A percentile compares a stretch with the other conserved stretches of the same genome.
These are phyloP conservation scores for Sphaceloma murrayae DNA, from an alignment of 2,329 filamentous ascomycete genomes.

Conservation along the genomic window DNA sequence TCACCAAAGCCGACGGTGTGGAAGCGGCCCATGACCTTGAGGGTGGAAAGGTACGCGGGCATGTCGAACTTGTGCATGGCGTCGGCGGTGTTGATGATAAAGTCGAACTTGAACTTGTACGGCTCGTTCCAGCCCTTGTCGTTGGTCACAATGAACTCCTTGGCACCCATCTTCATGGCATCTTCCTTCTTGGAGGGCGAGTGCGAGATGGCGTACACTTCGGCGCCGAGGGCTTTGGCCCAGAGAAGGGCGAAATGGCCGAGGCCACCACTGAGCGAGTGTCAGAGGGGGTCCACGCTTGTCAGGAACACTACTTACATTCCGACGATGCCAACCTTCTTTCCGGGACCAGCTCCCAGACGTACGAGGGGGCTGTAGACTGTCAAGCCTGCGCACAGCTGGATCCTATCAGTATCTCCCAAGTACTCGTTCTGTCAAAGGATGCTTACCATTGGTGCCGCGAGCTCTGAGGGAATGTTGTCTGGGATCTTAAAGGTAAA, in stretches of 20 bases:
- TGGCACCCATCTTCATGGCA: constrained; percentile 49
- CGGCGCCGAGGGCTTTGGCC: constrained; percentile 47
- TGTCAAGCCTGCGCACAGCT: constrained; percentile 71
- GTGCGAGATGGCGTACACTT: constrained; percentile 54
- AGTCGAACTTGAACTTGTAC: constrained; percentile 55
- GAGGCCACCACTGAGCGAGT: constrained; percentile 35
- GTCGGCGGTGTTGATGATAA: constrained; percentile 67
- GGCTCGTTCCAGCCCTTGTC: constrained; percentile 50
- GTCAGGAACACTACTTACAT: constrained; percentile 35
- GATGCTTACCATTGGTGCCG: constrained; percentile 46
- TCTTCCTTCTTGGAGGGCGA: constrained; percentile 51
- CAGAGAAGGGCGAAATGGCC: constrained; percentile 43
- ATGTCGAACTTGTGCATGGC: constrained; percentile 60
- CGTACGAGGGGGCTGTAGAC: constrained; percentile 68
- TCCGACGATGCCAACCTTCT: constrained; percentile 68
- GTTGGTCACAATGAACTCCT: constrained; percentile 49
- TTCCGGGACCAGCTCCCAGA: constrained; percentile 65
- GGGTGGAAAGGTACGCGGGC: constrained; percentile 61
- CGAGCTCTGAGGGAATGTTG: constrained; percentile 48
- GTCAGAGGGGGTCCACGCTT: not conserved
- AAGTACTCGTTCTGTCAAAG: not conserved
- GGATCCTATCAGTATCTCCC: constrained; percentile 39
- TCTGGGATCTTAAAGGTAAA: constrained; percentile 69
- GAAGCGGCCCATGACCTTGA: constrained; percentile 75
- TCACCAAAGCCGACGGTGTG: constrained; percentile 73